Conservation (phyloP, 768 basidiomycete species). For the Termitomyces sp. region DNA sequence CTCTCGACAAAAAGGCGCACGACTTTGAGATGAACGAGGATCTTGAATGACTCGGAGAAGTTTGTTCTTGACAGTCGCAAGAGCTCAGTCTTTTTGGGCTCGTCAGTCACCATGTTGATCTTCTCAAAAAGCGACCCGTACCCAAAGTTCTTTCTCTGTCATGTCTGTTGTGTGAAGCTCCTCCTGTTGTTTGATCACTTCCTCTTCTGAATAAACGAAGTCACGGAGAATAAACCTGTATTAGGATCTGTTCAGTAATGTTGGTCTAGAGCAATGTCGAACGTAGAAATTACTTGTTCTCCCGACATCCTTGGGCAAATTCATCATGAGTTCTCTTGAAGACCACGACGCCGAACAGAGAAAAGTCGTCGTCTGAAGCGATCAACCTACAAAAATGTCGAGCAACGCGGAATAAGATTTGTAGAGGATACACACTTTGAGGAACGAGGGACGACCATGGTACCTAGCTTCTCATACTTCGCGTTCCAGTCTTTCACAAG, state of each 20-base stretch:
- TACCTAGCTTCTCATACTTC: conserved; percentile 82
- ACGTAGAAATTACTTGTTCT: conserved; percentile 69
- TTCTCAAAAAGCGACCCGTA: conserved; percentile 29
- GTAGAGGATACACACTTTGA: conserved; percentile 53
- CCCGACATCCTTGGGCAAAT: conserved; percentile 89
- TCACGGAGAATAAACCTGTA: conserved; percentile 90
- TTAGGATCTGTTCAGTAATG: background rate
- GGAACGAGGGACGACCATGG: conserved; percentile 93
- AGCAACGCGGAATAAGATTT: background rate
- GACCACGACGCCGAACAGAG: conserved; percentile 77
- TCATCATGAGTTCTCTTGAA: conserved; percentile 92
- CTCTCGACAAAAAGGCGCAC: conserved; percentile 91
- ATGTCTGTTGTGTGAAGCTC: conserved; percentile 75
- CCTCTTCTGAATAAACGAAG: conserved; percentile 83
- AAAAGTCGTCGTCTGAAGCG: conserved; percentile 84
- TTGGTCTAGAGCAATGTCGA: background rate
- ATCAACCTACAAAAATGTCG: conserved; percentile 45
- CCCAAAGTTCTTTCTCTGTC: conserved; percentile 97
- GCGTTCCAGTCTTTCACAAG: conserved; percentile 82
- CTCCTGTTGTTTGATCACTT: conserved; percentile 71
- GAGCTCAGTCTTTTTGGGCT: conserved; percentile 71
- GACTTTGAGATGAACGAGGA: conserved; percentile 90
- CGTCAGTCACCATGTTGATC: background rate
- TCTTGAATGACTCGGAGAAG: conserved; percentile 94
- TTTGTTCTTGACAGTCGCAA: conserved; percentile 87